Base-by-base conservation (phyloP, 352 stramenopile genomes). In the Pythium angustatum region DNA sequence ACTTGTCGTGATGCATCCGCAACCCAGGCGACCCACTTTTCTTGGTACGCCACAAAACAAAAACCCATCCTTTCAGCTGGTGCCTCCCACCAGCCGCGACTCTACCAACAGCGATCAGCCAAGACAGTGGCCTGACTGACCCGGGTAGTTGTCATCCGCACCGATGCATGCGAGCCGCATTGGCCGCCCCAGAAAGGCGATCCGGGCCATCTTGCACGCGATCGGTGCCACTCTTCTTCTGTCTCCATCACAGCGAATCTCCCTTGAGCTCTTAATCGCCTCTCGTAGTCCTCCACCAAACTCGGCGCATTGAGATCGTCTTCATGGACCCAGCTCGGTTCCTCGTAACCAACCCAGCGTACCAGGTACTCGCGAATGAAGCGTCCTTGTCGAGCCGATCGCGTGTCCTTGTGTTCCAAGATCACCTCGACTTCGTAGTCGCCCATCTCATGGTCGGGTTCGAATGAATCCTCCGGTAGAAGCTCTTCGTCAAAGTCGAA, bases 401-500 rank as follows among this genome's bases (percentile, higher is more conserved):
- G 34, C 5, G 15, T 19, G 33, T 57, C 45, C 1, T 40, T 22
- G 17, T 57, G 55, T 5, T 58, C 41, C 2, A 62, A 11, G n/a
- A 64, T 57, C 15, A 8, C 43, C 19, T 62, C 64, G 0, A 71
- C 38, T 36, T 67, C 64, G 47, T 60, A 71, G 19, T 47, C 51
- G 38, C 45, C 47, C 1, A 3, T 5, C 15, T 53, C 58, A 1
- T 52, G 5, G 17, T 67, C 48, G 10, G 66, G 48, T 19, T 59
- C 43, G 2, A 45, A 63, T 5, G 41, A 60, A 44, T 67, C 64
- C 26, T 66, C 64, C 2, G 58, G 57, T 0, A 71, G 21, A 11
- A 71, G 48, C 9, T 11, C 50, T n/a, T 71, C 57, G 12, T 71
- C 57, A 52, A 71, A 71, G 34, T 71, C 64, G 34, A 71, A 41